These are phyloP conservation scores for Calocybe cyanea DNA, from an alignment of 768 basidiomycete genomes.

Conservation along the genomic window DNA sequence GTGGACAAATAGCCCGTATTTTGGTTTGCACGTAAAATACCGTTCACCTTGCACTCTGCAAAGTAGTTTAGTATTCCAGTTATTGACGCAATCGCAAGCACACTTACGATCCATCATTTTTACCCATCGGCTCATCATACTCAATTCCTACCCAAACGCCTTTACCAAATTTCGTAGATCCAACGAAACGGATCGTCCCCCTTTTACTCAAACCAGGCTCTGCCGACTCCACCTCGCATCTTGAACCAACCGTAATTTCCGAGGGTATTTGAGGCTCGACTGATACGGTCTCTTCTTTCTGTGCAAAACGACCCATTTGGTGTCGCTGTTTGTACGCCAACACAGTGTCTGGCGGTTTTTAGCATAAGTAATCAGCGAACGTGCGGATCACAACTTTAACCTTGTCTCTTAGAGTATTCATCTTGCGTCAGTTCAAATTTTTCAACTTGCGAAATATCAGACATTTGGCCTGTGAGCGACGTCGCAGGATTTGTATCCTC, in stretches of 20 bases:
- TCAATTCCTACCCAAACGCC: slow-evolving; percentile 89
- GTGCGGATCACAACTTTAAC: slow-evolving; percentile 34
- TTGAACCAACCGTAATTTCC: slow-evolving; percentile 62
- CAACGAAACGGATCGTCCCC: slow-evolving; percentile 85
- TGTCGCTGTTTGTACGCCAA: slow-evolving; percentile 83
- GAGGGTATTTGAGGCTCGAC: slow-evolving; percentile 24
- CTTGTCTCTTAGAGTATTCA: slow-evolving; percentile 78
- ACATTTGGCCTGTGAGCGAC: slow-evolving; percentile 78
- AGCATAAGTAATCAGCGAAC: not conserved
- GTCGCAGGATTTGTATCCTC: slow-evolving; percentile 72
- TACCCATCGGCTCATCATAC: slow-evolving; percentile 94
- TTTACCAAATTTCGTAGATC: slow-evolving; percentile 70
- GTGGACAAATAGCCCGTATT: slow-evolving; percentile 83
- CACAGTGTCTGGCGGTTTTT: slow-evolving; percentile 77
- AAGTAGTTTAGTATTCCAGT: not conserved
- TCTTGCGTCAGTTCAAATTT: slow-evolving; percentile 87
- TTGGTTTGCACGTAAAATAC: slow-evolving; percentile 80
- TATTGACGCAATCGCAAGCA: slow-evolving; percentile 3
- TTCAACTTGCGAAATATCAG: slow-evolving; percentile 82
- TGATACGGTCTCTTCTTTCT: slow-evolving; percentile 31
- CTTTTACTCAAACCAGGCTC: slow-evolving; percentile 72
- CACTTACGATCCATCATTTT: slow-evolving; percentile 92
- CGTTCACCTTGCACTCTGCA: slow-evolving; percentile 74
- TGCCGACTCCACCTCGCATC: slow-evolving; percentile 78
- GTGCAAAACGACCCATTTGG: slow-evolving; percentile 87